phyloP scores from a whole-genome alignment of 139 green algal genomes.

The Yamagishiella unicocca region DNA sequence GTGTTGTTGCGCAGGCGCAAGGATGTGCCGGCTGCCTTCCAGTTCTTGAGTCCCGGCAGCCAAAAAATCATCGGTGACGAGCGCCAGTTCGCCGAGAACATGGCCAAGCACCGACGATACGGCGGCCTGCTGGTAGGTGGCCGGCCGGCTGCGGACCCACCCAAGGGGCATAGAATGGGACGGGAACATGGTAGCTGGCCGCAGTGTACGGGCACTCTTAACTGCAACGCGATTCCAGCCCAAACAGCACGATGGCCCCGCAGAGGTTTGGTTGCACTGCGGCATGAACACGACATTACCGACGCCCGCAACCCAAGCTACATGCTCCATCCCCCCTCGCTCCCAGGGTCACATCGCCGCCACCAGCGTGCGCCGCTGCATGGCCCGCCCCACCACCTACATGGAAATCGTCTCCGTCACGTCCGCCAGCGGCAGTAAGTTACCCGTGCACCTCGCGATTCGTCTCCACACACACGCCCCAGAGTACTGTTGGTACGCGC shows the following conservation, averaged over 20 bases:
- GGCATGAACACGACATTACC: background rate
- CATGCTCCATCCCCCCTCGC: background rate
- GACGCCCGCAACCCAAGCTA: background rate
- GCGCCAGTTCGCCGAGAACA: conserved; percentile 12
- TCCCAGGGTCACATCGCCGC: conserved; percentile 42
- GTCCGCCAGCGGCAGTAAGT: conserved; percentile 41
- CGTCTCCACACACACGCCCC: too few relatives aligned
- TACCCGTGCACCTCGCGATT: too few relatives aligned
- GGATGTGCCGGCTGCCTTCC: conserved; percentile 10
- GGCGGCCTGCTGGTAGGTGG: conserved; percentile 34
- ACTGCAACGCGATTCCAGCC: too few relatives aligned
- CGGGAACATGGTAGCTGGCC: too few relatives aligned
- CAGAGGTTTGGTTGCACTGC: too few relatives aligned
- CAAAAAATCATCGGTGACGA: conserved; percentile 21
- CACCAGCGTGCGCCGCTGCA: conserved; percentile 54
- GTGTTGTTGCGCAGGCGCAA: conserved; percentile 2
- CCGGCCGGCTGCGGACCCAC: background rate
- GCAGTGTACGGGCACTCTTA: too few relatives aligned
- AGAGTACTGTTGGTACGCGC: background rate
- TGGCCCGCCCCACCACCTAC: conserved; percentile 47
- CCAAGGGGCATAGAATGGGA: too few relatives aligned
- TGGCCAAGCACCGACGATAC: conserved; percentile 32
- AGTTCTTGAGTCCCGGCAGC: conserved; percentile 31
- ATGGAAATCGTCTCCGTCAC: conserved; percentile 56
- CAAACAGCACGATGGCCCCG: too few relatives aligned